Base-by-base conservation (phyloP, 1,284 basidiomycete species). In the Moniliophthora roreri region DNA sequence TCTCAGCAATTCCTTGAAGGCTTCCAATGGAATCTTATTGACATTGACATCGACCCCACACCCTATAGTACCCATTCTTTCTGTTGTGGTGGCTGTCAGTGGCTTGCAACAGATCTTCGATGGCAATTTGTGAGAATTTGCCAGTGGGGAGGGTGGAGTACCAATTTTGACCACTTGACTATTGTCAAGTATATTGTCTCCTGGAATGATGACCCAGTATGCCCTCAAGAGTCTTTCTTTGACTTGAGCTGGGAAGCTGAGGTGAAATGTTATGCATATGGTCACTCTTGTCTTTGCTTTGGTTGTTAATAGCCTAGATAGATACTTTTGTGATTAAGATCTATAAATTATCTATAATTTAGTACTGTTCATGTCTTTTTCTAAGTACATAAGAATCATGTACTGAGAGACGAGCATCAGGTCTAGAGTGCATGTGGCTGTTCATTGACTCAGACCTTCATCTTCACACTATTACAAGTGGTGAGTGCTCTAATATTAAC, bases 131-230 rank as follows among this genome's bases (percentile, higher is more conserved):
- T 60, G 1, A 49, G 57, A 6, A 65, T 73, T 37, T 74, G 72
- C 52, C 63, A 70, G 28, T 74, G 70, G 70, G 70, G 68, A 26
- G 69, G 70, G 2, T 72, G 71, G 71, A 67, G 65, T 36, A 63
- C 55, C 0, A 66, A 71, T 20, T 69, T 70, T 49, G 55, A 60
- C 0, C 59, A 66, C 51, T 34, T 69, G 48, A 71, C 68, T 0
- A 72, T 73, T 47, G 61, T 72, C 15, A 67, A 67, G 47, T 72
- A 72, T 48, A 56, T 73, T 0, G 66, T 72, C 26, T 72, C 69
- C 0, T 69, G 61, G 61, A 70, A 67, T 52, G 66, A 74, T 50
- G 58, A 69, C 28, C 67, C 68, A 3, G 56, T 46, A 0, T 58
- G 64, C 24, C 50, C 47, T 2, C 57, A 68, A 0, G 63, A 70